Base-by-base conservation (phyloP, 2,329 filamentous ascomycete species). In the Cladophialophora carrionii region DNA sequence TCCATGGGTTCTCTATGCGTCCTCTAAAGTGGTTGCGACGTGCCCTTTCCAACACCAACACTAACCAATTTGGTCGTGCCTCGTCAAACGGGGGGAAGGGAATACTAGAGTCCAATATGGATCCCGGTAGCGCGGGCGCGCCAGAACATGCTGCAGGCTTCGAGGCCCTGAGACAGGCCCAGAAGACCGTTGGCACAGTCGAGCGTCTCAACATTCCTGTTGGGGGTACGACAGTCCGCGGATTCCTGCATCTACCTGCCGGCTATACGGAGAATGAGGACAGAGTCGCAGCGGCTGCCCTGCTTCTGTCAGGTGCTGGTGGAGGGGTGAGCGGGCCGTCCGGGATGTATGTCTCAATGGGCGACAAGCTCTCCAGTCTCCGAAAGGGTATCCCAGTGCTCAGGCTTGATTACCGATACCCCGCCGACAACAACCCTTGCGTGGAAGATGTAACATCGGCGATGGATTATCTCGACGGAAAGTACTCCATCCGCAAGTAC, bases 251-350 rank as follows among this genome's bases (percentile, higher is more conserved):
- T 66, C 69, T 76, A 34, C 75, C 75, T 1, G 71, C 68, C n/a
- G 67, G 72, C 49, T 74, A 74, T 62, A 62, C 67, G 56, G 56
- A 64, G 4, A 55, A 43, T 2, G 31, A 67, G 1, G 43, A 68
- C 14, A 60, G 52, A 1, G 62, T 59, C 20, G 22, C 56, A 2
- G 56, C 73, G 1, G 75, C 73, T 1, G 74, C 73, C 0, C 71
- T 77, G 24, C 64, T 76, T 8, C 69, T 76, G 29, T 75, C 73
- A 24, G 74, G 75, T 37, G 75, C 77, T 20, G 75, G 77, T 1
- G 76, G 78, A 51, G 76, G 76, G n/a, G 73, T 78, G 12, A 75
- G 72, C n/a, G 78, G 78, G 1, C 79, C 79, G 2, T 75, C 73
- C 4, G 76, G 74, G 65, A 77, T 76, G 17, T 80, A 81, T 67